Evolutionary conservation across 108 stramenopile species (phyloP), one percentile per base, ranked within the genome.

Genomic region (Pseudonitzschia pungens): DNA sequence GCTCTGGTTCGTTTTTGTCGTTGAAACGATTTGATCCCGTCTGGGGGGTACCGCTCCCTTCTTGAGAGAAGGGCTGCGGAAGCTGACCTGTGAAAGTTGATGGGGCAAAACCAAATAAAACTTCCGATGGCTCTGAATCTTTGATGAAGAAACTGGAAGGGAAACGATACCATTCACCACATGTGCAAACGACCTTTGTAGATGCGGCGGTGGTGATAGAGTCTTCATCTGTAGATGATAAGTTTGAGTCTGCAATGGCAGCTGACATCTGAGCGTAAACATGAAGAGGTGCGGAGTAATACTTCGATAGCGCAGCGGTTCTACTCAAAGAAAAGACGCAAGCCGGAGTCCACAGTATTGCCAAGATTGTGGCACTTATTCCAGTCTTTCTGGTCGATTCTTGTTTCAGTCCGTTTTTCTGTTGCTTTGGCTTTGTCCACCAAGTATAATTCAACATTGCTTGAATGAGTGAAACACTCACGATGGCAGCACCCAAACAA

Each of bases 81-180:
- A 98, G 82, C 74, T 98, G 95, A 4, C 97, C 97, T 22, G 57
- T 72, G 76, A 97, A 98, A 3, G 87, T 85, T n/a, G 90, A 89
- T 68, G 80, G 86, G 11, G 96, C 72, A 81, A 96, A 98, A 21
- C 83, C 88, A 44, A 97, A 75, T 62, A 6, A 15, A 58, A 62
- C 33, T 0, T 62, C 60, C 20, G 55, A 72, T 63, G 81, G 70
- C 33, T 55, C 59, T 21, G 59, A 52, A 16, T 96, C 96, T 11
- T n/a, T n/a, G n/a, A 98, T 81, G 68, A 87, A 96, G 76, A 96
- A 98, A 32, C 83, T 86, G 26, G 96, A 89, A 8, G 97, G 96
- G 79, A 94, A 98, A 28, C 94, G 77, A 79, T 99, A 91, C 99
- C 99, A 99, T 85, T 99, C 99, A 33, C 92, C 95, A 40, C 94